Base-by-base conservation (phyloP, 1,284 basidiomycete species). In the Cerioporus squamosus region DNA sequence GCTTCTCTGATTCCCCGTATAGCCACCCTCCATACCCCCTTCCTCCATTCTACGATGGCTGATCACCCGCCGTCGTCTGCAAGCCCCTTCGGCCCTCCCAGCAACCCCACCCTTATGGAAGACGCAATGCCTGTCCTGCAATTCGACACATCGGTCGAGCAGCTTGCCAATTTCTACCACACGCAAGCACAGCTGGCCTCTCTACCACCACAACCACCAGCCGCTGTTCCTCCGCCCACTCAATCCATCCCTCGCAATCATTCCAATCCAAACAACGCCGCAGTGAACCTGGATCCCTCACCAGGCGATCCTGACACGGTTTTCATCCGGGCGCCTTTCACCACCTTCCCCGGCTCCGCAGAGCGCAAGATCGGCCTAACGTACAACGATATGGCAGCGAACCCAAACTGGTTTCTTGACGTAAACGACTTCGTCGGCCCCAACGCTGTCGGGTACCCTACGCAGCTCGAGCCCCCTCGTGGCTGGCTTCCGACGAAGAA, bases 401-500 rank as follows among this genome's bases (percentile, higher is more conserved):
- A 93, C 65, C 79, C 83, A 2, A 82, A 91, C 48, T 92, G 90
- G 90, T 92, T 91, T 70, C 79, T 92, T 59, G 84, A 87, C 67
- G 68, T 87, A 12, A 70, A 73, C 44, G 90, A 92, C 70, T 93
- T 88, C 63, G 73, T 81, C 50, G 83, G 82, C 64, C 69, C 79
- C 5, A 71, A 77, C 44, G 82, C 82, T 12, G 80, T 90, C 17
- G 73, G 82, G 18, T 92, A 93, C 68, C 90, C 91, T 12, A 75
- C 86, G 39, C 79, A 84, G 68, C 82, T 92, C 7, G 90, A 92
- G 69, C 90, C 90, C 22, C 90, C 90, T 23, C 78, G 90, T 58
- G 90, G 90, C 36, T 92, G 90, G 90, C 90, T 88, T 67, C 90
- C 90, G 20, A 29, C 26, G 6, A 91, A 91, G 74, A 90, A 90